Base-by-base conservation (phyloP, 345 rosid species). In the Dovyalis caffra region DNA sequence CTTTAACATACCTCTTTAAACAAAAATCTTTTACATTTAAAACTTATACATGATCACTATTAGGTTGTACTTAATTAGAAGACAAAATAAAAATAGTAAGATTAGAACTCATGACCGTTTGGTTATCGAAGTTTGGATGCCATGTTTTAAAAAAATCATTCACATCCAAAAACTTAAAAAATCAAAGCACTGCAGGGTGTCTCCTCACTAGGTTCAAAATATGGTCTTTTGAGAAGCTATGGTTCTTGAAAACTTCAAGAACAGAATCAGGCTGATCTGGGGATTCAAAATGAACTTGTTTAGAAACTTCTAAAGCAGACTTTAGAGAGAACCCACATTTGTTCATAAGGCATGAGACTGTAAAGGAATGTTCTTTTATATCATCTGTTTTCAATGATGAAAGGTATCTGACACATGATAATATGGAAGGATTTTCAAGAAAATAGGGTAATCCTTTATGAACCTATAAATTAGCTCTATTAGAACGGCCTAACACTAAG, bases 261-360 rank as follows among this genome's bases (percentile, higher is more conserved):
- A 75, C 38, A 28, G 66, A 35, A 18, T 75, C 67, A 7, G 78
- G 68, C 7, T 26, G 57, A 15, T 28, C 25, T 0, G 60, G 57
- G 66, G 47, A 5, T 53, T 66, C 43, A 18, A 75, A 64, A 2
- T 12, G 62, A 16, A 56, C 10, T 15, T 35, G 32, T 25, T 66
- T 35, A 16, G 65, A 74, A 38, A 38, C 32, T 35, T 34, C 18
- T 6, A 53, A 3, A 16, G 77, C 71, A 33, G 71, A 53, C 31
- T 66, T 37, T 56, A 34, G 58, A 29, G 71, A 51, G 29, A 74
- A 53, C 49, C 77, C 71, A 56, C 77, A 74, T 35, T 49, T 49
- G 70, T 66, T 34, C 29, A 25, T 20, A 53, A 74, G 71, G 49
- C 35, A 74, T 8, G 77, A 74, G 18, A 74, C 64, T 6, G 31